Percentiles rank a stretch among this genome's conserved stretches.
Evolutionary conservation across 257 asterid species (phyloP).

Genomic region (Nicotiana tabacum): DNA sequence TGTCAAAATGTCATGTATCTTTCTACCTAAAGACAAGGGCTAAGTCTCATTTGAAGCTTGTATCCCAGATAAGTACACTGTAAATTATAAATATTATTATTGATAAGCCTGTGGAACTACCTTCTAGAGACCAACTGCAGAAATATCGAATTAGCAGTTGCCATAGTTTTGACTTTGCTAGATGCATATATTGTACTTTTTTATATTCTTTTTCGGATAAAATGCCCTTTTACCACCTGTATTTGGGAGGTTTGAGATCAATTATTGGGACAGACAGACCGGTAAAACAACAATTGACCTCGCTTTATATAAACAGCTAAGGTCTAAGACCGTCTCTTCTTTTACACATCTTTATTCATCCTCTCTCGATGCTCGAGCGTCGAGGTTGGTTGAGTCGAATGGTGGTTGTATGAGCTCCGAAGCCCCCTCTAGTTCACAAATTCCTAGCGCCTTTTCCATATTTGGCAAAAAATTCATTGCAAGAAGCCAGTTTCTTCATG

Average conservation of each 20-base stretch:
- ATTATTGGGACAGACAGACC: neutral
- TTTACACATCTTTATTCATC: no score
- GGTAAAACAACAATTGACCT: neutral
- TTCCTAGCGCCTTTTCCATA: neutral
- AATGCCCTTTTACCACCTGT: neutral
- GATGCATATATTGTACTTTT: neutral
- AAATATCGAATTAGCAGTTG: neutral
- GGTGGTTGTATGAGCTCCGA: neutral
- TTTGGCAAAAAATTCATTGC: neutral
- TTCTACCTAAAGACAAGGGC: neutral
- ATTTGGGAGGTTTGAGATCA: neutral
- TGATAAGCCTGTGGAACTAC: neutral
- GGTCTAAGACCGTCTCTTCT: no score
- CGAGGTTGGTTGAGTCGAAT: neutral
- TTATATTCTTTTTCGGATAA: neutral
- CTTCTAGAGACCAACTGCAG: constrained; percentile 3
- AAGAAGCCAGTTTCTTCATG: neutral
- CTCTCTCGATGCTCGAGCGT: neutral
- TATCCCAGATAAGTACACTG: constrained; percentile 14
- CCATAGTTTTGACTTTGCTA: neutral
- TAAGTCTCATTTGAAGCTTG: constrained; percentile 15
- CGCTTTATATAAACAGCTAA: no score
- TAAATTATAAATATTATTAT: constrained; percentile 15
- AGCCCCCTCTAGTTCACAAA: neutral
- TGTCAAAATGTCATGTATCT: constrained; percentile 12